Percentiles rank a stretch among this genome's conserved stretches.
These are phyloP conservation scores for Moniliella sp. DNA, from an alignment of 1,284 basidiomycete species.

Conservation along the genomic window DNA sequence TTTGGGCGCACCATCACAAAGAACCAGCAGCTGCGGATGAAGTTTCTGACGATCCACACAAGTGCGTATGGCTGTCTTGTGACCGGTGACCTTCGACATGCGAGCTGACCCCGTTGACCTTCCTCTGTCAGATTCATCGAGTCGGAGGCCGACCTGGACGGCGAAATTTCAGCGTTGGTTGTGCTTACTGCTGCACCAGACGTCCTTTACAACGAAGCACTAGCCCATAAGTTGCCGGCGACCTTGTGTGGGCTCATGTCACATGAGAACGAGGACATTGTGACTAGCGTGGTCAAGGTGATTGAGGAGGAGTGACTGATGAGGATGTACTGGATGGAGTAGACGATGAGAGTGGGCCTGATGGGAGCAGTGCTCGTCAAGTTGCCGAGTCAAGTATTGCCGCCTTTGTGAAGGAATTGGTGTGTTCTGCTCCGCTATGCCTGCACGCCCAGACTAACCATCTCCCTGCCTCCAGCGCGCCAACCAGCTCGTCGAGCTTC, in stretches of 20 bases:
- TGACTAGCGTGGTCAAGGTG: constrained; percentile 14
- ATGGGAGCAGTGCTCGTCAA: constrained; percentile 43
- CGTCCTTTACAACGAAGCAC: constrained; percentile 68
- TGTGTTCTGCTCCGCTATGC: constrained; percentile 1
- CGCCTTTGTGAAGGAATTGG: constrained; percentile 4
- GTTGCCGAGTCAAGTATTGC: constrained; percentile 1
- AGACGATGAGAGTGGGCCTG: no score
- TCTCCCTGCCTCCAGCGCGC: constrained; percentile 42
- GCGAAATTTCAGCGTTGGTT: constrained; percentile 54
- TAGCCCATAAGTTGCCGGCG: constrained; percentile 50
- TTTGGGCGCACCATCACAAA: constrained; percentile 74
- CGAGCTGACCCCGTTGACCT: no score
- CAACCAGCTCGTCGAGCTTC: constrained; percentile 60
- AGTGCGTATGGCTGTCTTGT: no score
- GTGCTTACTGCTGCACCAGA: constrained; percentile 69
- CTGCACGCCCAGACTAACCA: constrained; percentile 6
- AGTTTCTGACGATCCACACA: constrained; percentile 25
- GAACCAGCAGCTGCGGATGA: constrained; percentile 71
- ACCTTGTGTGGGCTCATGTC: constrained; percentile 56
- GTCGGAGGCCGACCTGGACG: constrained; percentile 81
- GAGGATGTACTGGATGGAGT: constrained; percentile 63
- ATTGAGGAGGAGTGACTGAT: constrained; percentile 82
- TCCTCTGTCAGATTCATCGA: constrained; percentile 76
- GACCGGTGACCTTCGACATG: no score
- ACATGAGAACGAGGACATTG: constrained; percentile 32